Evolutionary conservation across 257 asterid genomes (phyloP).

Genomic region (Gardenia jasminoides): DNA sequence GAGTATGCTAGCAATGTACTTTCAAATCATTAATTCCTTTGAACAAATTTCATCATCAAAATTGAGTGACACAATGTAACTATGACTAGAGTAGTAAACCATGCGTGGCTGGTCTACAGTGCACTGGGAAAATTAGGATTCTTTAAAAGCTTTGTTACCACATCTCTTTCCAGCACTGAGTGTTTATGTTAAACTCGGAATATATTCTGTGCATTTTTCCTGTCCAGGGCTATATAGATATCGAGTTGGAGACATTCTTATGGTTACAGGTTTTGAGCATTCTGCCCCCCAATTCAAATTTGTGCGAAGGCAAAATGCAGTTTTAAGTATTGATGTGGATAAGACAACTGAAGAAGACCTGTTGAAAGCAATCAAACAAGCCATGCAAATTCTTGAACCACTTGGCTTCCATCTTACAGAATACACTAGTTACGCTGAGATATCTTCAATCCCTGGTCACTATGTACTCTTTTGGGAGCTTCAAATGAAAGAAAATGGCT

Average conservation of each 20-base stretch:
- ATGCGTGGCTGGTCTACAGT: too few species aligned
- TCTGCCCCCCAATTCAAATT: not conserved
- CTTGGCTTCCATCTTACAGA: constrained; percentile 12
- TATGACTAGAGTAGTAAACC: too few species aligned
- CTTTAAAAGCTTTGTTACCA: too few species aligned
- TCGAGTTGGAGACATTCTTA: not conserved
- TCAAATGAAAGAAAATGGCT: not conserved
- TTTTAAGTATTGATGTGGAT: constrained; percentile 5
- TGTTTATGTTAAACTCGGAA: too few species aligned
- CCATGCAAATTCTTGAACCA: not conserved
- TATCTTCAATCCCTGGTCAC: constrained; percentile 9
- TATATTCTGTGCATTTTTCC: not conserved
- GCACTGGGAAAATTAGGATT: too few species aligned
- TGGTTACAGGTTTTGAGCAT: too few species aligned
- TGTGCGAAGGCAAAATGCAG: constrained; percentile 9
- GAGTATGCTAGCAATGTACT: too few species aligned
- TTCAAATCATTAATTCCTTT: too few species aligned
- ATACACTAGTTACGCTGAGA: constrained; percentile 11
- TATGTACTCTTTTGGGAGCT: constrained; percentile 25
- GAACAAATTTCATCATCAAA: too few species aligned
- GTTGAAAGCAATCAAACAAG: not conserved
- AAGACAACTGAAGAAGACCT: constrained; percentile 19
- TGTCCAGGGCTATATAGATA: not conserved
- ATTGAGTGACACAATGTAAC: too few species aligned
- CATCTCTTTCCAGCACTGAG: too few species aligned